Base-by-base conservation (phyloP, 192 early-diverging fungal species). In the Backusella psychrophila region DNA sequence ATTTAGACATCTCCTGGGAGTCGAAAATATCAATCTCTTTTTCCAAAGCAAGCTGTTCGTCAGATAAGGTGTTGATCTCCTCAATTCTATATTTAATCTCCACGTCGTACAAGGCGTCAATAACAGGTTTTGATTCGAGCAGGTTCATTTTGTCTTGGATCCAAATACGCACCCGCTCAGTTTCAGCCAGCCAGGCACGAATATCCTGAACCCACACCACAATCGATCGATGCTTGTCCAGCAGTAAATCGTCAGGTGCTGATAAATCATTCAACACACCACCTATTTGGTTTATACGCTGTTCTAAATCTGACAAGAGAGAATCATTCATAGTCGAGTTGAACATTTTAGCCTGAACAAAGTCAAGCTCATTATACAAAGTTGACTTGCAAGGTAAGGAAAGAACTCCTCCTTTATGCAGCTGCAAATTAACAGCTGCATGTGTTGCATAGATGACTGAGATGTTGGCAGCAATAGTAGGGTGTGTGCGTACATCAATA, bases 181-280 rank as follows among this genome's bases (percentile, higher is more conserved):
- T 82, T 74, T 83, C 82, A 31, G 42, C 76, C 29, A 83, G 79
- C 84, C 84, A 85, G 7, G 79, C 65, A 23, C 84, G 76, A 12
- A 82, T 75, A 46, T 79, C 76, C n/a, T 75, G 69, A 49, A 77
- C 65, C 80, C 75, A 85, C 56, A 75, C 74, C 34, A 29, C 71
- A 36, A 74, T 80, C 35, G 75, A 56, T 36, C 44, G 35, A 44
- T 76, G 69, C 36, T 75, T 75, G 15, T 78, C 67, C 12, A 35
- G 75, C 77, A 70, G 26, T 14, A 26, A 63, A 29, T 63, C 56
- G 26, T 29, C 56, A 29, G 56, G 56, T 70, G 34, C 15, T 15
- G 39, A 21, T n/a, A 78, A 52, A 44, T 41, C n/a, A 12, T 66
- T 31, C 26, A 82, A 53, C 2, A 63, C 9, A 19, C 23, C 69